Percentiles rank a stretch among this genome's conserved stretches.
These are phyloP conservation scores for Piper betle DNA, from an alignment of 164 flowering plant species.

Conservation along the genomic window DNA sequence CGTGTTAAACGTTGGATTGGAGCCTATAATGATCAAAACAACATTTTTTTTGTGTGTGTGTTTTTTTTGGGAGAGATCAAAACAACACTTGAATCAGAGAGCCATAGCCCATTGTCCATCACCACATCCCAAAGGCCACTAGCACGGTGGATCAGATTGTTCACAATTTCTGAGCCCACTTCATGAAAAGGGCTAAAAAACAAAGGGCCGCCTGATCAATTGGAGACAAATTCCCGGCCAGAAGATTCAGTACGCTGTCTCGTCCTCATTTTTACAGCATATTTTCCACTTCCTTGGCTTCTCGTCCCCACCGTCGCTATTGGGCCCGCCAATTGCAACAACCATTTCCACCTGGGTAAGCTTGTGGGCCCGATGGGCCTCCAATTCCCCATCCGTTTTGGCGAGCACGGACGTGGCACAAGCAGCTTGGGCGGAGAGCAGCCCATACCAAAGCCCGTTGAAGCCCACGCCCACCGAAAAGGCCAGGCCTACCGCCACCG, in stretches of 20 bases:
- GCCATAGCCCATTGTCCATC: not conserved
- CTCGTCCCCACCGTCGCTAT: conserved; percentile 22
- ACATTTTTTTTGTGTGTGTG: too few relatives aligned
- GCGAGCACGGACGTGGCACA: conserved; percentile 53
- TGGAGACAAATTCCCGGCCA: not conserved
- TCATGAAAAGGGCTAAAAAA: not conserved
- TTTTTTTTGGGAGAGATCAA: too few relatives aligned
- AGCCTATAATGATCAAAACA: too few relatives aligned
- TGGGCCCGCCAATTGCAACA: not conserved
- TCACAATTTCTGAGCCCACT: not conserved
- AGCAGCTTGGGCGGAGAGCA: conserved; percentile 73
- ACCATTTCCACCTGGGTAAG: conserved; percentile 42
- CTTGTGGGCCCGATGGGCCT: conserved; percentile 51
- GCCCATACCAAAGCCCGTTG: conserved; percentile 75
- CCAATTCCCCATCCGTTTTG: conserved; percentile 74
- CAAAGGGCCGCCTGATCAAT: not conserved
- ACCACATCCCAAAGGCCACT: not conserved
- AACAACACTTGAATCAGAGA: too few relatives aligned
- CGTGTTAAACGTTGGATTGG: too few relatives aligned
- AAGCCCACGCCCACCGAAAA: conserved; percentile 64
- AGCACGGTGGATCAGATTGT: not conserved
- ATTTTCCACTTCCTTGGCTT: conserved; percentile 2
- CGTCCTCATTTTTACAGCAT: not conserved
- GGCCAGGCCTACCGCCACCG: conserved; percentile 72
- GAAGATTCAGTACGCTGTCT: not conserved